phyloP scores from a whole-genome alignment of 192 early-diverging fungal species.

The Backusella mclennaniae region DNA sequence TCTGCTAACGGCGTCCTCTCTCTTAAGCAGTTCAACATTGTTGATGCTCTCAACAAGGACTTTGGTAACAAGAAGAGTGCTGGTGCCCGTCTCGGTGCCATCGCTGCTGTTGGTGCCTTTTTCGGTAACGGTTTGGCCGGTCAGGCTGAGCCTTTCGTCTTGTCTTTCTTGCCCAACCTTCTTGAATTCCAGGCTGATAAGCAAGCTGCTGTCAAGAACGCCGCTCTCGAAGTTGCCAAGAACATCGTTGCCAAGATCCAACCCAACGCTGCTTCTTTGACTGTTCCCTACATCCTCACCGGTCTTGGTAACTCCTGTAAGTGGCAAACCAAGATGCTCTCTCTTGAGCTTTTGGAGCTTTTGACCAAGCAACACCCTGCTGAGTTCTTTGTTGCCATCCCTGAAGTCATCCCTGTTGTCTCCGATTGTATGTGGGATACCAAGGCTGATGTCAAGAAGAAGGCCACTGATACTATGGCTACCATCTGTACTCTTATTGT shows the following conservation, averaged over 20 bases:
- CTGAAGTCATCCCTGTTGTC: constrained; percentile 69
- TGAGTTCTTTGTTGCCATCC: constrained; percentile 49
- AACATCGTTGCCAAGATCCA: constrained; percentile 43
- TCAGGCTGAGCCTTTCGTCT: constrained; percentile 65
- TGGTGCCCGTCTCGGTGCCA: constrained; percentile 61
- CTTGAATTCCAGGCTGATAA: constrained; percentile 63
- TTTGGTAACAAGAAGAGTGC: constrained; percentile 70
- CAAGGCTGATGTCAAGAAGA: constrained; percentile 67
- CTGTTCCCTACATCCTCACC: constrained; percentile 65
- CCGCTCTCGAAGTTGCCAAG: constrained; percentile 45
- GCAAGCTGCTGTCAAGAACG: constrained; percentile 41
- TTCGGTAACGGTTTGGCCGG: constrained; percentile 43
- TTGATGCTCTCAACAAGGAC: constrained; percentile 57
- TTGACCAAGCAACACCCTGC: constrained; percentile 46
- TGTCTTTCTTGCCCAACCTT: constrained; percentile 60
- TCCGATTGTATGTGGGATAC: constrained; percentile 82
- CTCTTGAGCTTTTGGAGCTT: constrained; percentile 42
- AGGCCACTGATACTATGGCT: constrained; percentile 65
- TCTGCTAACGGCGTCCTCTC: constrained; percentile 58
- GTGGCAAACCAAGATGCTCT: constrained; percentile 67
- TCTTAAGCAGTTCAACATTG: constrained; percentile 57
- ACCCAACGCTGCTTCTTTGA: constrained; percentile 43
- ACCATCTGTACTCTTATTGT: constrained; percentile 67
- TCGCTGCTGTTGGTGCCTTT: constrained; percentile 57
- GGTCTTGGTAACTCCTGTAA: constrained; percentile 74